Percentiles rank a stretch among this genome's conserved stretches.
Evolutionary conservation across 306 rosid genomes (phyloP).

Genomic region (Lupinus albus): DNA sequence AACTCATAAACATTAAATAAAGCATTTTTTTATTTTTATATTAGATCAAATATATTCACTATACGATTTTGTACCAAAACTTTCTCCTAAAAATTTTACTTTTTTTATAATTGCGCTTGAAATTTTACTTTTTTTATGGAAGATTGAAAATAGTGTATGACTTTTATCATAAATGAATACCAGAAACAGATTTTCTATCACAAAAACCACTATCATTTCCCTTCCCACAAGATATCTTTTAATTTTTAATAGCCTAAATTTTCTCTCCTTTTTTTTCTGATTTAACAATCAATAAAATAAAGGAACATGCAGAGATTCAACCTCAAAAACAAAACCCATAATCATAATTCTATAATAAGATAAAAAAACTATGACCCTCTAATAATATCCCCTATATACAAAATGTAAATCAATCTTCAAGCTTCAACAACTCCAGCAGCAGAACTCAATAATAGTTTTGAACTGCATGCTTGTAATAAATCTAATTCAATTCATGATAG

Average conservation of each 20-base stretch:
- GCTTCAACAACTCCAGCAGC: not conserved
- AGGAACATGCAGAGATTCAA: slow-evolving; percentile 30
- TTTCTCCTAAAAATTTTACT: no score
- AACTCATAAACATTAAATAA: no score
- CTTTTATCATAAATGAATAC: no score
- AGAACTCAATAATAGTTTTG: not conserved
- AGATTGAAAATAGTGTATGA: no score
- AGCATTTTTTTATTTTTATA: no score
- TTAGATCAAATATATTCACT: no score
- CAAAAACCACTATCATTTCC: slow-evolving; percentile 38
- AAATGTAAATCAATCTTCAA: slow-evolving; percentile 38
- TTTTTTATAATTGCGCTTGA: no score
- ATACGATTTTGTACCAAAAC: no score
- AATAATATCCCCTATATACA: slow-evolving; percentile 47
- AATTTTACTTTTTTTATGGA: no score
- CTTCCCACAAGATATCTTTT: slow-evolving; percentile 18
- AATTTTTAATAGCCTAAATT: slow-evolving; percentile 10
- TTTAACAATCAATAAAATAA: slow-evolving; percentile 23
- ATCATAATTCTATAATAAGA: slow-evolving; percentile 31
- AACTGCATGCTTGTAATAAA: not conserved
- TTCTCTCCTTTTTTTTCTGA: slow-evolving; percentile 29
- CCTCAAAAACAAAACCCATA: slow-evolving; percentile 31
- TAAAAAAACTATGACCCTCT: slow-evolving; percentile 10
- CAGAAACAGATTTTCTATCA: not conserved
- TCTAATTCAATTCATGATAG: slow-evolving; percentile 44